Evolutionary conservation across 768 basidiomycete genomes (phyloP), one percentile per base, ranked within the genome.

Genomic region (Auriscalpium orientale): DNA sequence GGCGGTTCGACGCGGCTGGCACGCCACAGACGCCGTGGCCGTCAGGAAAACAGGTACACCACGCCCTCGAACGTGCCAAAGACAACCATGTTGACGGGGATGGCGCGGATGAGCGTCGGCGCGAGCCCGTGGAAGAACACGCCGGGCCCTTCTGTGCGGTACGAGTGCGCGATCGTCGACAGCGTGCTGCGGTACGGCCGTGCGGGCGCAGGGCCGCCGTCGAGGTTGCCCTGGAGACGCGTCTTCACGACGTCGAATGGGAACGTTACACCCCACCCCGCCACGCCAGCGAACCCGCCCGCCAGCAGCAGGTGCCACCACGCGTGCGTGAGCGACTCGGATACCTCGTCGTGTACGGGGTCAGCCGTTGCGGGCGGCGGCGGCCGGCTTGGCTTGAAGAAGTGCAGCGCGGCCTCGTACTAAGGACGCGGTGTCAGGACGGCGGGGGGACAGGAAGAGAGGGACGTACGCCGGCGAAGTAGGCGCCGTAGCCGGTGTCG

Each of bases 221-320:
- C 1, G 66, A 16, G 54, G 22, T 61, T 67, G 49, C 81, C 81
- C 68, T 97, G 93, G 62, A 94, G 81, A 6, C 92, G 82, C 13
- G 94, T 95, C 72, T 97, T 95, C 58, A 95, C 78, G 3, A 93
- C 87, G 65, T 97, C 93, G 54, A 93, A 74, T 2, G 91, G 91
- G 67, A 95, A 97, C 1, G 92, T 95, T 2, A 74, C 76, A 0
- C 84, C 38, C 91, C 91, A 95, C 9, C 89, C 88, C 9, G 78
- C 78, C 16, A 89, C 70, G 5, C 91, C 91, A 0, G 91, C 91
- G 0, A 85, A 65, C 1, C 82, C 91, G 20, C 90, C 91, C 4
- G 90, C 88, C 18, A 85, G 45, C 52, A 91, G 77, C 51, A 91
- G 72, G 76, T 69, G 83, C 83, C 85, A 0, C 76, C 66, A 66